Percentiles rank a stretch among this genome's conserved stretches.
These are phyloP conservation scores for Trypanosoma congolense DNA, from an alignment of 208 protist species.

Conservation along the genomic window DNA sequence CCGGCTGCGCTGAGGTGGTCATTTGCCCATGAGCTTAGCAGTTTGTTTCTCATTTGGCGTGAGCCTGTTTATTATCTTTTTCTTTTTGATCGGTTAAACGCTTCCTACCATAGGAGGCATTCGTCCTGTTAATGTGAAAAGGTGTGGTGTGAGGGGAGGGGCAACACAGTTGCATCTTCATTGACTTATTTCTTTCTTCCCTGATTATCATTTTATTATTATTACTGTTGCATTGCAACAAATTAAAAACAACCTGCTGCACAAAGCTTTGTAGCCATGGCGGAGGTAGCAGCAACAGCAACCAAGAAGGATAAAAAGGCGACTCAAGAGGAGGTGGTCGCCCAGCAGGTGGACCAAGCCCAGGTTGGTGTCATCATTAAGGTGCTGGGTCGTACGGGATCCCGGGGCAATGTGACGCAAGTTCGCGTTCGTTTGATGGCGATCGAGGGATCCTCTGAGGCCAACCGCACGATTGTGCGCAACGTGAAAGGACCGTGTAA, in stretches of 20 bases:
- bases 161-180: constrained; percentile 1
- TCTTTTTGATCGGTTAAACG: constrained; percentile 20
- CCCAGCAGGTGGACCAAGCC: constrained; percentile 66
- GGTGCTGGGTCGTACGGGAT: constrained; percentile 98
- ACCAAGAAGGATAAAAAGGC: constrained; percentile 88
- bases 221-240: too few species aligned
- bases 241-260: constrained; percentile 1
- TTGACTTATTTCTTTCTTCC: constrained; percentile 8
- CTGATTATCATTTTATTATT: constrained; percentile 9
- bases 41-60: constrained; percentile 12
- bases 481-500: constrained; percentile 99
- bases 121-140: not conserved
- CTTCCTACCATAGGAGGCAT: not conserved
- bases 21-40: too few species aligned
- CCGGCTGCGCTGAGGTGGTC: constrained; percentile 98
- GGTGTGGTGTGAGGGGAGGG: too few species aligned
- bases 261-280: constrained; percentile 24
- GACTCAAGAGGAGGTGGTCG: constrained; percentile 65
- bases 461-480: constrained; percentile 96
- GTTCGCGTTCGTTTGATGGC: constrained; percentile 95
- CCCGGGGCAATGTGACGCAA: constrained; percentile 99
- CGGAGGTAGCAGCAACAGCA: constrained; percentile 22
- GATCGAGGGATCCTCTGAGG: constrained; percentile 79
- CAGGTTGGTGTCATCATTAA: constrained; percentile 96
- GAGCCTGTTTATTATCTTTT: constrained; percentile 13